A percentile compares a stretch with the other conserved stretches of the same genome.
Evolutionary conservation across 129 eudicot genomes (phyloP).

Genomic region (Artemisia annua): DNA sequence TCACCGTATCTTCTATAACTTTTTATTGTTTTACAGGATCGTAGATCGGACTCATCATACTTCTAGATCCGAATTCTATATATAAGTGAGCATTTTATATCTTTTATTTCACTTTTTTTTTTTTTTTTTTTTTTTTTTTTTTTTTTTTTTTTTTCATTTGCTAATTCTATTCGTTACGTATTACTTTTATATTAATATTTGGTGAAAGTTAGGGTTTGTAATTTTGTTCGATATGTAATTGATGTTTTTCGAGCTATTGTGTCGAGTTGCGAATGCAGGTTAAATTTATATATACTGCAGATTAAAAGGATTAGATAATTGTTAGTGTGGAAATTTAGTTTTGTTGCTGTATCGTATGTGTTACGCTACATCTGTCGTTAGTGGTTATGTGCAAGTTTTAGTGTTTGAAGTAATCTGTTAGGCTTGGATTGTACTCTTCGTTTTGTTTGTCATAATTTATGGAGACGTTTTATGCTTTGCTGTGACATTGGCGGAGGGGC

Average conservation of each 20-base stretch:
- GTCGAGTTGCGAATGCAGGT: no score
- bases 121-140: background rate
- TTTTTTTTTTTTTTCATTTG: background rate
- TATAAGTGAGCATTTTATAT: constrained; percentile 2
- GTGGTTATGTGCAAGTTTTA: background rate
- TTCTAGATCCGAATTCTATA: background rate
- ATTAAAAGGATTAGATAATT: no score
- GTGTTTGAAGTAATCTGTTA: background rate
- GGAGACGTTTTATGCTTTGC: no score
- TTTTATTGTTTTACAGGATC: background rate
- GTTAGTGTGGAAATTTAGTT: no score
- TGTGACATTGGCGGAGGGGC: no score
- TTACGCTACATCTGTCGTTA: no score
- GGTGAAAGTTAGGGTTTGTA: constrained; percentile 10
- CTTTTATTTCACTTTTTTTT: background rate
- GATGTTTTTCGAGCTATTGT: no score
- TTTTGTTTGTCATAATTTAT: background rate
- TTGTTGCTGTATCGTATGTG: no score
- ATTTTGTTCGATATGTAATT: no score
- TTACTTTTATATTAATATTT: background rate
- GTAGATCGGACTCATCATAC: background rate
- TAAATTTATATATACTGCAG: no score
- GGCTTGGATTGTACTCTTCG: background rate
- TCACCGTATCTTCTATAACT: background rate
- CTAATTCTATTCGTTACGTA: background rate